Evolutionary conservation across 1,139 yeast genomes (phyloP).

Genomic region (Geotrichum fermentans): DNA sequence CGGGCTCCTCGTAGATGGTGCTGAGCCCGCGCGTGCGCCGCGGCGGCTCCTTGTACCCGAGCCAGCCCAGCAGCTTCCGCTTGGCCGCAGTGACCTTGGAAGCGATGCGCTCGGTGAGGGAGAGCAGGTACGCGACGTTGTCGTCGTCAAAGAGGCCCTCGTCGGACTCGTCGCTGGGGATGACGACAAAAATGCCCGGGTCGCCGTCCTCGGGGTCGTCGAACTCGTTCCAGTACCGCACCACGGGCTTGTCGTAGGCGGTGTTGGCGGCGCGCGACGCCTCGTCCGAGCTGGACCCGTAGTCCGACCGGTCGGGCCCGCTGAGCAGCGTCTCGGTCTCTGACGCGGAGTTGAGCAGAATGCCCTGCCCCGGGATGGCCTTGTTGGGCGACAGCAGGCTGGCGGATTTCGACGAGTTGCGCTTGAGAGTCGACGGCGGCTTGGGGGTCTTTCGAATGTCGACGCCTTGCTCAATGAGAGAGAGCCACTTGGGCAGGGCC

Average conservation of each 20-base stretch:
- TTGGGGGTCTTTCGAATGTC: conserved; percentile 36
- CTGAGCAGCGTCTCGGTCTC: background rate
- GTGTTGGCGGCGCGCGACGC: background rate
- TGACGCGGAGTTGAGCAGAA: background rate
- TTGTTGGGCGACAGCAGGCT: background rate
- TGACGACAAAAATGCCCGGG: conserved; percentile 35
- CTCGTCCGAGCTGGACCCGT: conserved; percentile 4
- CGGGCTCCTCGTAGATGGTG: conserved; percentile 18
- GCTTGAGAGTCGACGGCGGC: background rate
- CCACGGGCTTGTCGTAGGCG: conserved; percentile 32
- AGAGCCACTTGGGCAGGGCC: conserved; percentile 36
- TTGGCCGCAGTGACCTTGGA: conserved; percentile 20
- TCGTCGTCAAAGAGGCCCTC: conserved; percentile 35
- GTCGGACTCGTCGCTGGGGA: conserved; percentile 30
- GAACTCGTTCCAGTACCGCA: conserved; percentile 68
- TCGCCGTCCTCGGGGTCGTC: conserved; percentile 56
- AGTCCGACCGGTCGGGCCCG: background rate
- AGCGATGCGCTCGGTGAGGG: conserved; percentile 28
- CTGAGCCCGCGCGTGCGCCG: conserved; percentile 9
- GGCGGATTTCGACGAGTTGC: background rate
- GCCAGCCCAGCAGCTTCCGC: background rate
- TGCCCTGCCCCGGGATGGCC: background rate
- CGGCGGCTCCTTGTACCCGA: background rate
- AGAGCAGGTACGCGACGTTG: conserved; percentile 37
- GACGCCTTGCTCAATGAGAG: conserved; percentile 32